These are phyloP conservation scores for Haberlea rhodopensis DNA, from an alignment of 257 asterid genomes.

Conservation along the genomic window DNA sequence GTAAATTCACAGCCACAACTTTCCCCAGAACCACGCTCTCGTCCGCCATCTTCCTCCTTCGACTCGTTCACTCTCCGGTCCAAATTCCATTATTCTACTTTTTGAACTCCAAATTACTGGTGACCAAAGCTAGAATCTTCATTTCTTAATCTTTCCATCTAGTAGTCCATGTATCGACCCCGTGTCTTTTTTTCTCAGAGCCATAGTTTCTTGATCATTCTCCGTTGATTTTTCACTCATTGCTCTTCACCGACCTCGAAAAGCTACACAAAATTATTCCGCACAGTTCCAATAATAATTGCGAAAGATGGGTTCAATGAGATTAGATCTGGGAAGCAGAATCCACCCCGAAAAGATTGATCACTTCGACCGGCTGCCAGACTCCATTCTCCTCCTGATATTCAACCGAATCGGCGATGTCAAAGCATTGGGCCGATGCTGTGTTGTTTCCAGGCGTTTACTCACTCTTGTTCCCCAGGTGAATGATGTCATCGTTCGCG, in stretches of 20 bases:
- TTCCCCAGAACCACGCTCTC: too few relatives aligned
- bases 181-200: too few relatives aligned
- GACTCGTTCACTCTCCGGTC: too few relatives aligned
- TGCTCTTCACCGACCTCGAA: not conserved
- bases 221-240: not conserved
- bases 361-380: constrained; percentile 63
- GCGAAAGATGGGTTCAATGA: constrained; percentile 40
- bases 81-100: too few relatives aligned
- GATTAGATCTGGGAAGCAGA: constrained; percentile 46
- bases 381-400: constrained; percentile 58
- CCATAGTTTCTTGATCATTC: too few relatives aligned
- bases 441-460: constrained; percentile 64
- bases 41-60: too few relatives aligned
- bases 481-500: constrained; percentile 69
- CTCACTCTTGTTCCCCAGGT: constrained; percentile 68
- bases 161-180: not conserved
- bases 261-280: not conserved
- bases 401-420: constrained; percentile 83
- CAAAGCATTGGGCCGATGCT: constrained; percentile 70
- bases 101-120: too few relatives aligned
- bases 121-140: not conserved
- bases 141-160: not conserved
- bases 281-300: too few relatives aligned
- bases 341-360: constrained; percentile 55
- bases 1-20: too few relatives aligned